Base-by-base conservation (phyloP, 2,329 filamentous ascomycete species). In the Penicillium olsonii region DNA sequence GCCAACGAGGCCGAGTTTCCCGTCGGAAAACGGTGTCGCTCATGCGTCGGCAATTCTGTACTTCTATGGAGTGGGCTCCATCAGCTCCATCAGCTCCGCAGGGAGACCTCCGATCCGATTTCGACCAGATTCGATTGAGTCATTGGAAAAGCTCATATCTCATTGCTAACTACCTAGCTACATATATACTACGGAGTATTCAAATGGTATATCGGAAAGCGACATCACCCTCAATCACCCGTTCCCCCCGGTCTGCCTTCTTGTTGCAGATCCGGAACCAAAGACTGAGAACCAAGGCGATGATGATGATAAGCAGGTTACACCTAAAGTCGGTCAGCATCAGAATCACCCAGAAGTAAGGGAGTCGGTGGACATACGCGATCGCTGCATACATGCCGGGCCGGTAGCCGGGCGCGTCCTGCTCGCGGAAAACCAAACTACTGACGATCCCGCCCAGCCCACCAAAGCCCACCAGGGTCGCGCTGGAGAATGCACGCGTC, bases 401-500 rank as follows among this genome's bases (percentile, higher is more conserved):
- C 17, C 61, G 54, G 45, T 72, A 72, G 10, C 40, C 54, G 2
- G 69, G 69, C 37, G 65, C 63, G 46, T 72, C 69, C 48, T 70
- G 61, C 10, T 56, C 50, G 2, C 84, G 78, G 72, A 92, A 94
- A 10, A 92, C 84, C 48, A 90, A 75, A 57, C 82, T 83, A 20
- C 88, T 88, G 1, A 83, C 82, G 55, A 94, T 94, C 27, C 90
- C 89, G 31, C 90, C 90, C 20, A 95, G 75, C 2, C 87, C 88
- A 7, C 88, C 88, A 42, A 88, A 83, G 1, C 86, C 87, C 3
- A 94, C 87, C 2, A 92, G 79, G 0, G 85, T 87, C 2, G 89
- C 87, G 51, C 84, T 88, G 67, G 84, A 86, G 59, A 94, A 85
- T 1, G 89, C 89, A 40, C 90, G 83, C 75, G 92, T 95, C 88